A percentile compares a stretch with the other conserved stretches of the same genome.
phyloP scores from a whole-genome alignment of 148 eudicot species.

The Cornus controversa region DNA sequence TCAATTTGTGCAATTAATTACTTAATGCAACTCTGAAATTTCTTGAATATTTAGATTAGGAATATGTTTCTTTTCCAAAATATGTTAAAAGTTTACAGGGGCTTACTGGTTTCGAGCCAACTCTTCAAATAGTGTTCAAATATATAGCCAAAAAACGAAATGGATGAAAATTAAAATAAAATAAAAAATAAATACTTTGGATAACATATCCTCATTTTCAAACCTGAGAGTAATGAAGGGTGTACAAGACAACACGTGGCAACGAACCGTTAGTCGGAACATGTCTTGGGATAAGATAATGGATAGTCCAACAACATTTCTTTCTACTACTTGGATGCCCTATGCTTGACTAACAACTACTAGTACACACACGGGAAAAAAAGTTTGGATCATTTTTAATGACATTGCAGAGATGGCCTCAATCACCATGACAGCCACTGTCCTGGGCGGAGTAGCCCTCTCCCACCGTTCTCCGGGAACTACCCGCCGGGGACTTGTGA shows the following conservation, averaged over 20 bases:
- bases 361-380: not conserved
- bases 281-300: not conserved
- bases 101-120: too few species aligned
- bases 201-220: not conserved
- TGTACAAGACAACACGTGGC: not conserved
- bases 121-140: not conserved
- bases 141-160: not conserved
- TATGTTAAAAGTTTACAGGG: too few species aligned
- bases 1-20: too few species aligned
- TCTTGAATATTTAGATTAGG: too few species aligned
- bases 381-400: not conserved
- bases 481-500: slow-evolving; percentile 19
- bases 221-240: not conserved
- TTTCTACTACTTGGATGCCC: not conserved
- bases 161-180: too few species aligned
- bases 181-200: not conserved
- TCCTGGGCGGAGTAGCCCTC: slow-evolving; percentile 14
- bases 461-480: not conserved
- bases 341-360: not conserved
- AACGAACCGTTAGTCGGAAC: not conserved
- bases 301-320: too few species aligned
- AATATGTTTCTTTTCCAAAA: too few species aligned
- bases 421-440: slow-evolving; percentile 31
- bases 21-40: too few species aligned
- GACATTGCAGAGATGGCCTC: slow-evolving; percentile 36